Base-by-base conservation (phyloP, 2,329 filamentous ascomycete genomes). In the Colletotrichum sublineola region DNA sequence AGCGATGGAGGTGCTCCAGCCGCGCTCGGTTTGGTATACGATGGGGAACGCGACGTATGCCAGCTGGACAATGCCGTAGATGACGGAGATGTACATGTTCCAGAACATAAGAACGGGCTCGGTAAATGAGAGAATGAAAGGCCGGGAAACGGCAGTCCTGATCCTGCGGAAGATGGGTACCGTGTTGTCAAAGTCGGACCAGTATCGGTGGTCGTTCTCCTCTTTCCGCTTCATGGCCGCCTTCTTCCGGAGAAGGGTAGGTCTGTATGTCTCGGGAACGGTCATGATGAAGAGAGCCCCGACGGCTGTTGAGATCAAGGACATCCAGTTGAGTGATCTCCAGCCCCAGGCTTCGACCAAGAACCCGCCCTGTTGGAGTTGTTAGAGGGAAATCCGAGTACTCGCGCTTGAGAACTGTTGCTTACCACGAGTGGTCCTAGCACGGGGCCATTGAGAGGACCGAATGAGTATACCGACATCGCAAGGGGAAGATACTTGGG, bases 21-120 rank as follows among this genome's bases (percentile, higher is more conserved):
- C 89, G 24, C 90, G 88, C 42, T 77, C 74, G 40, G 86, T 82
- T 62, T 83, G 83, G 80, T 90, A 91, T 70, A 91, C 86, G 68
- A 91, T 90, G 0, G 89, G 89, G 76, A 91, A 90, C 44, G 88
- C 88, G 24, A 90, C 88, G 79, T 92, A 92, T 77, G 89, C 90
- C 58, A 92, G 86, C 75, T 92, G 92, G 2, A 92, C 83, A 24
- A 91, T 89, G 36, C 86, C 88, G 78, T 92, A 92, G 56, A 92
- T 85, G 60, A 92, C 84, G 2, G 88, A 88, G 69, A 92, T 88
- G 76, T 92, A 92, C 46, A 91, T 79, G 77, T 91, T 88, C 90
- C 90, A 75, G 55, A 75, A 74, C 42, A 73, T 36, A 20, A 75
- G 68, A 36, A 92, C 91, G 0, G 90, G 90, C 73, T 92, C 90